Evolutionary conservation across 1,284 basidiomycete genomes (phyloP).

Genomic region (Heterobasidion irregulare): DNA sequence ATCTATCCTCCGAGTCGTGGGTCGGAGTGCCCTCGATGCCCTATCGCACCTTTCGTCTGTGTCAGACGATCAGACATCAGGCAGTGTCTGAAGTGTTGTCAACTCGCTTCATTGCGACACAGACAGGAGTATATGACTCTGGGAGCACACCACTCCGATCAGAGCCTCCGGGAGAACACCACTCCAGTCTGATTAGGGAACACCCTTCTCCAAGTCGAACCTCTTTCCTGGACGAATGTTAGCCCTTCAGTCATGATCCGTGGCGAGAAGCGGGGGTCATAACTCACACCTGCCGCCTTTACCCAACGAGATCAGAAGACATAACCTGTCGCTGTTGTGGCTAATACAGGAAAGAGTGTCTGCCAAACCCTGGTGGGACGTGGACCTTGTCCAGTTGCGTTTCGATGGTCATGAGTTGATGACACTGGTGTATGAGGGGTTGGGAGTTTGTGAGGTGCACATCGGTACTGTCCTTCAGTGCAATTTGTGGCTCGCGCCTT

Average conservation of each 20-base stretch:
- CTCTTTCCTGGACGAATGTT: too few relatives aligned
- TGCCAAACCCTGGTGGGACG: not conserved
- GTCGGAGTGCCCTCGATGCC: not conserved
- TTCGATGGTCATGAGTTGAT: constrained; percentile 1
- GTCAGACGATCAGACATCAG: not conserved
- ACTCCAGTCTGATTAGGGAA: too few relatives aligned
- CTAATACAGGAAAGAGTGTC: not conserved
- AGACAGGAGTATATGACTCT: not conserved
- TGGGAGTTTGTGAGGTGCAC: constrained; percentile 1
- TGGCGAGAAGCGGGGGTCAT: too few relatives aligned
- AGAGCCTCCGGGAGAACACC: not conserved
- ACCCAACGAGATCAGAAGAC: too few relatives aligned
- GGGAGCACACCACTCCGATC: too few relatives aligned
- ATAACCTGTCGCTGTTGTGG: too few relatives aligned
- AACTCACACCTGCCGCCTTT: too few relatives aligned
- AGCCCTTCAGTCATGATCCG: too few relatives aligned
- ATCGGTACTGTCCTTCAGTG: constrained; percentile 31
- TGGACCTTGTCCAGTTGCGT: not conserved
- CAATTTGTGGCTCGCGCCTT: constrained; percentile 38
- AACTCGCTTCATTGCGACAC: too few relatives aligned
- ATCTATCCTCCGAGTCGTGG: not conserved
- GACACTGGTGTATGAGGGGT: constrained; percentile 11
- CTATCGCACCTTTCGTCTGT: constrained; percentile 11
- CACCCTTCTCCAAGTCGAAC: too few relatives aligned
- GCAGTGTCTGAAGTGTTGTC: not conserved